Conservation (phyloP, 192 early-diverging fungal species). For the Pecoramyces ruminantium region DNA sequence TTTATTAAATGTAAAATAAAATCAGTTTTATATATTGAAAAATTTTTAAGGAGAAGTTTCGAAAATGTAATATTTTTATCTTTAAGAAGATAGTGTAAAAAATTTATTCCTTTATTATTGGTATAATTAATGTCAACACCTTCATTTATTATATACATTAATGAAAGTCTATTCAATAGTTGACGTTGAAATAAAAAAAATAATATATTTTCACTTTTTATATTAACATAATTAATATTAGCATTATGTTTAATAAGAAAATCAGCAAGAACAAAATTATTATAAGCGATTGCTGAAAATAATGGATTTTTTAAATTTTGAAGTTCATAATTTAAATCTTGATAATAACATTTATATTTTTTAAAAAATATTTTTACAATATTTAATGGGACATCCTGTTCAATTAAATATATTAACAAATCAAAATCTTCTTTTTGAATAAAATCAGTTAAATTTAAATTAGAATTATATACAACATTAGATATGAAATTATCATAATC, state of each 20-base stretch:
- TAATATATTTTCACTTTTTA: not conserved
- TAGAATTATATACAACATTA: not conserved
- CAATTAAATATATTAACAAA: not conserved
- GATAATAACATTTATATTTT: not conserved
- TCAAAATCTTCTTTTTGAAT: not conserved
- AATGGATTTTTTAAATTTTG: not conserved
- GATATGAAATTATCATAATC: not conserved
- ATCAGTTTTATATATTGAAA: not conserved
- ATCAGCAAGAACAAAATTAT: not conserved
- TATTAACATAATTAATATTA: not conserved
- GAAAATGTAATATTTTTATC: not conserved
- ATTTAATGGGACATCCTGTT: not conserved
- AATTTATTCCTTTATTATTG: not conserved
- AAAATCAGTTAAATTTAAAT: not conserved
- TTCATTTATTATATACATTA: not conserved
- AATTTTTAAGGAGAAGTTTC: not conserved
- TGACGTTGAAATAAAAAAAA: not conserved
- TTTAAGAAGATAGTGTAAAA: not conserved
- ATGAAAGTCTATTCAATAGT: not conserved
- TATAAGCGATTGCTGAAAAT: not conserved
- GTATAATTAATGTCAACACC: not conserved
- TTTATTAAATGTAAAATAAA: not conserved
- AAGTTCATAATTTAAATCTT: not conserved
- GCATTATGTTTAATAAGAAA: not conserved
- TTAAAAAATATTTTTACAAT: not conserved